Base-by-base conservation (phyloP, 371 early-diverging fungal genomes). In the Conidiobolus incongruus region DNA sequence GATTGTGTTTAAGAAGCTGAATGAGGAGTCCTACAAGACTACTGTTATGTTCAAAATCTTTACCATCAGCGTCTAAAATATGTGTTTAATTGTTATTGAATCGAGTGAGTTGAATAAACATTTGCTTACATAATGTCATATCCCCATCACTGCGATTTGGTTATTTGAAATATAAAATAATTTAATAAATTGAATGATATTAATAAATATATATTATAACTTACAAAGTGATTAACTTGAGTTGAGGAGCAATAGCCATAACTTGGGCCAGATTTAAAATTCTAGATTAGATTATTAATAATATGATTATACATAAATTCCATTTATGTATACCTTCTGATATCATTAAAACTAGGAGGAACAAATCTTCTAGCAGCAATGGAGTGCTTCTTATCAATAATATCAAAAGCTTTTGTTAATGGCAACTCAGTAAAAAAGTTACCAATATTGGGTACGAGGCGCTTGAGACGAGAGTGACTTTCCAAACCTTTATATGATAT, bases 341-440 rank as follows among this genome's bases (percentile, higher is more conserved):
- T 66, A 46, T 85, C 85, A 64, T 85, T 85, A 61, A 85, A 85
- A 44, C 69, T 68, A 1, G 83, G 82, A 39, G 85, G 80, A 13
- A 85, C 81, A 53, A 71, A 70, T 21, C 67, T 61, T 41, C 85
- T 62, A 0, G 70, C 70, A 16, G 77, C 65, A 35, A 85, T 76
- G 4, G 66, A 59, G 36, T 75, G 55, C 38, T 61, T 58, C 3
- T 53, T 51, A 57, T 79, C 68, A 32, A 70, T 63, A 15, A 47
- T 47, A 40, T 67, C 49, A 56, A 82, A 84, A 12, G 76, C 67
- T 17, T 60, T 63, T 13, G 56, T 59, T 20, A 85, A 62, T 12
- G 83, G 81, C 40, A 85, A 65, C 0, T 63, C 58, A 6, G 85
- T 82, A 52, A 77, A 81, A 58, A 85, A 85, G 6, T 63, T 63